phyloP scores from a whole-genome alignment of 2,329 filamentous ascomycete species.

The Uncinocarpus reesii region DNA sequence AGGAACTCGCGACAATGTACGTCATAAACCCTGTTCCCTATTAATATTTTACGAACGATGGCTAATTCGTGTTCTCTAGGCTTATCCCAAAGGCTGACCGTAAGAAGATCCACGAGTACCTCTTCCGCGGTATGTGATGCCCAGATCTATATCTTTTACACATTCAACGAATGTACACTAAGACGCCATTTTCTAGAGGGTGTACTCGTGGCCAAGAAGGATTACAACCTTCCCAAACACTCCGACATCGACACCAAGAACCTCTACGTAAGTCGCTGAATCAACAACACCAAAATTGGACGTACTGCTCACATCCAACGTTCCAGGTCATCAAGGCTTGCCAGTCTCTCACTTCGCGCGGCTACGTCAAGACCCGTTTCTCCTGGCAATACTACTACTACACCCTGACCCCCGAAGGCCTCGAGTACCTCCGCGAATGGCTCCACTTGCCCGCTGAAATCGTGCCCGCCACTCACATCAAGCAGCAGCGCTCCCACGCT shows the following conservation, averaged over 20 bases:
- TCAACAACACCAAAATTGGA: not conserved
- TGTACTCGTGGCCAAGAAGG: constrained; percentile 95
- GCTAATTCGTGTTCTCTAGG: constrained; percentile 41
- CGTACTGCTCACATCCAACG: not conserved
- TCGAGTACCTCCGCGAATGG: constrained; percentile 99
- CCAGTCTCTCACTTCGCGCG: constrained; percentile 96
- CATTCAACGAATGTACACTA: constrained; percentile 7
- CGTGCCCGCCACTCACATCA: constrained; percentile 98
- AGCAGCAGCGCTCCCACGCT: constrained; percentile 98
- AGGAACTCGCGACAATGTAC: constrained; percentile 47
- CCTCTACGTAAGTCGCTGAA: constrained; percentile 59
- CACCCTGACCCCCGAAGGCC: constrained; percentile 97
- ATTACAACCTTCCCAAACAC: constrained; percentile 98
- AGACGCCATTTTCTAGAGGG: constrained; percentile 44
- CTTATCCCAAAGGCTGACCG: constrained; percentile 99
- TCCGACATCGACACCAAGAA: constrained; percentile 98
- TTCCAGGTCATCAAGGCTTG: constrained; percentile 81
- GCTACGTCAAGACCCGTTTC: constrained; percentile 99
- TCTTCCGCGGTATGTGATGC: constrained; percentile 69
- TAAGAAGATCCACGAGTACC: constrained; percentile 99
- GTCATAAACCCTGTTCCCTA: constrained; percentile 13
- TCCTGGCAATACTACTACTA: constrained; percentile 99
- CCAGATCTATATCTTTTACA: not conserved
- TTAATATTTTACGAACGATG: not conserved
- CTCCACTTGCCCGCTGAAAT: constrained; percentile 99